phyloP scores from a whole-genome alignment of 108 stramenopile genomes.

The Parietichytrium sp. region DNA sequence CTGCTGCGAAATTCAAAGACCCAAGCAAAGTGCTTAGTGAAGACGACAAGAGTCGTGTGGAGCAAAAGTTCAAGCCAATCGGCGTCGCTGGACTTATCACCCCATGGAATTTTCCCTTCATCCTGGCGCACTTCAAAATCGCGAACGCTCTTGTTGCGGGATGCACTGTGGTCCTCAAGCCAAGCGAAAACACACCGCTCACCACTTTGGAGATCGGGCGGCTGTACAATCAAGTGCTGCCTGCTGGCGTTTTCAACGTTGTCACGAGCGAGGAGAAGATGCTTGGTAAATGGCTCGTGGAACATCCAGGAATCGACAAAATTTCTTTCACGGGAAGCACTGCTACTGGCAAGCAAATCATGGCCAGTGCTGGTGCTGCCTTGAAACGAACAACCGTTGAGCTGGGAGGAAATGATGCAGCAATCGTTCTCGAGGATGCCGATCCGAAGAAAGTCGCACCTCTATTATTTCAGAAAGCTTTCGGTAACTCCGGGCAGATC shows the following conservation, averaged over 20 bases:
- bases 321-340: slow-evolving; percentile 42
- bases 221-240: slow-evolving; percentile 74
- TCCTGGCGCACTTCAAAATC: slow-evolving; percentile 37
- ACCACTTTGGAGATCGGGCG: slow-evolving; percentile 69
- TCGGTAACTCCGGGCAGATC: slow-evolving; percentile 41
- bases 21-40: neutral
- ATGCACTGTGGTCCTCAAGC: slow-evolving; percentile 68
- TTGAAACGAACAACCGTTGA: slow-evolving; percentile 36
- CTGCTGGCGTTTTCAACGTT: slow-evolving; percentile 78
- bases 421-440: slow-evolving; percentile 29
- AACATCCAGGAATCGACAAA: slow-evolving; percentile 30
- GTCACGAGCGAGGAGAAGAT: slow-evolving; percentile 59
- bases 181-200: slow-evolving; percentile 82
- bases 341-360: slow-evolving; percentile 40
- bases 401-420: slow-evolving; percentile 43
- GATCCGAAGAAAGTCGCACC: slow-evolving; percentile 36
- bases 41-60: slow-evolving; percentile 80
- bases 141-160: slow-evolving; percentile 37
- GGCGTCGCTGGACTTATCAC: slow-evolving; percentile 94
- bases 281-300: slow-evolving; percentile 30
- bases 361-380: neutral
- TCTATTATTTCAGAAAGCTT: neutral
- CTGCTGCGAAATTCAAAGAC: slow-evolving; percentile 73
- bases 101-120: slow-evolving; percentile 89
- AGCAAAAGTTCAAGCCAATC: slow-evolving; percentile 92